These are phyloP conservation scores for Fomitopsis pinicola DNA, from an alignment of 1,284 basidiomycete species.

Conservation along the genomic window DNA sequence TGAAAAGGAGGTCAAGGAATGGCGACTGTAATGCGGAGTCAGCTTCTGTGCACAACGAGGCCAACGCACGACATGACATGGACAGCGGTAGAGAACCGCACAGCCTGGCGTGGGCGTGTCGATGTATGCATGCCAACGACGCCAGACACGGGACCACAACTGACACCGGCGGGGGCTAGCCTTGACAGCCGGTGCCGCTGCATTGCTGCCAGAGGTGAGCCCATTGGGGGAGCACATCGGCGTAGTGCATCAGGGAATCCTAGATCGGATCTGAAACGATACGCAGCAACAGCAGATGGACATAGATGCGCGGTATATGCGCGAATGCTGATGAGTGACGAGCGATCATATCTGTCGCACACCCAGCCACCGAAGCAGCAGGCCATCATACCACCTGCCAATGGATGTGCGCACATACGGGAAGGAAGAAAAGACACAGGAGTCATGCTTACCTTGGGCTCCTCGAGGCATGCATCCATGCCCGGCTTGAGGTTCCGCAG, in stretches of 20 bases:
- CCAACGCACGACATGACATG: background rate
- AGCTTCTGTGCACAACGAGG: background rate
- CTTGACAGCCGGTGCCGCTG: too few relatives aligned
- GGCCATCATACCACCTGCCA: background rate
- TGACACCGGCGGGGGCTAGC: too few relatives aligned
- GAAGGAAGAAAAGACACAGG: background rate
- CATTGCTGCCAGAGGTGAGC: too few relatives aligned
- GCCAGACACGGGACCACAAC: too few relatives aligned
- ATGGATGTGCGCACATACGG: background rate
- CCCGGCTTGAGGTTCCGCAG: slow-evolving; percentile 89
- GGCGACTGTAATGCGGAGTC: slow-evolving; percentile 52
- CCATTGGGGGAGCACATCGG: too few relatives aligned
- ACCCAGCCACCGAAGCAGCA: background rate
- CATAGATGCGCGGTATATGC: too few relatives aligned
- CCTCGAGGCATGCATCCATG: slow-evolving; percentile 84
- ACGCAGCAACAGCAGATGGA: too few relatives aligned
- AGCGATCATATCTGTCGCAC: background rate
- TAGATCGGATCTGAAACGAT: too few relatives aligned
- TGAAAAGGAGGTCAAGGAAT: slow-evolving; percentile 90
- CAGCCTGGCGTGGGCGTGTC: too few relatives aligned
- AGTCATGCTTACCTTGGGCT: slow-evolving; percentile 69
- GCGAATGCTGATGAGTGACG: background rate
- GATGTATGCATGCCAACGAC: too few relatives aligned
- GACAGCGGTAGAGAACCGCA: background rate
- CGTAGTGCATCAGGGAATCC: background rate